These are phyloP conservation scores for Echites panduratus DNA, from an alignment of 257 asterid genomes.

Conservation along the genomic window DNA sequence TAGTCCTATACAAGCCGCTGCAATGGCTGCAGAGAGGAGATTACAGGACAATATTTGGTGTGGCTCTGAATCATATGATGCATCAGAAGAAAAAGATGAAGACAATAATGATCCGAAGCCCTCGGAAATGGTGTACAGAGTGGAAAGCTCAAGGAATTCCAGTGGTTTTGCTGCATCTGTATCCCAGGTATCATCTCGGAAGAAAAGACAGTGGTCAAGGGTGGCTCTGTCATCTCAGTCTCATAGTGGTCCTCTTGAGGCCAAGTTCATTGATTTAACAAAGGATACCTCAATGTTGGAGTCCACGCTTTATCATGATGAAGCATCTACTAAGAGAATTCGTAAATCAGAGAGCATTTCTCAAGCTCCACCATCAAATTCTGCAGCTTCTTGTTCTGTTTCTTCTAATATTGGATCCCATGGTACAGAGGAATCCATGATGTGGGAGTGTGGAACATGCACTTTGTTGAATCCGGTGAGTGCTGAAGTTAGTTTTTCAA, in stretches of 20 bases:
- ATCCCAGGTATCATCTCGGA: constrained; percentile 34
- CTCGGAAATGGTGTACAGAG: constrained; percentile 31
- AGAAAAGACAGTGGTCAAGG: constrained; percentile 47
- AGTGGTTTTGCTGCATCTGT: constrained; percentile 20
- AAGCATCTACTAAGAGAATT: constrained; percentile 22
- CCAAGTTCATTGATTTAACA: constrained; percentile 34
- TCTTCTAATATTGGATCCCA: constrained; percentile 17
- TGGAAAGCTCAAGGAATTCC: constrained; percentile 25
- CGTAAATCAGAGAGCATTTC: constrained; percentile 13
- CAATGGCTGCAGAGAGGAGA: constrained; percentile 99
- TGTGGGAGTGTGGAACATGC: constrained; percentile 74
- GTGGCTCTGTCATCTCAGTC: constrained; percentile 24
- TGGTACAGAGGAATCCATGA: constrained; percentile 19
- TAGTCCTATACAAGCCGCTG: constrained; percentile 91
- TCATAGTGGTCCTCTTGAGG: constrained; percentile 19
- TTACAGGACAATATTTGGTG: constrained; percentile 83
- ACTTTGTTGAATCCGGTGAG: constrained; percentile 84
- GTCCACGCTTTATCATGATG: constrained; percentile 19
- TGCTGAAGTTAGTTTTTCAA: constrained; percentile 5
- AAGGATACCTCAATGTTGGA: constrained; percentile 22
- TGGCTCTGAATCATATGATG: constrained; percentile 64
- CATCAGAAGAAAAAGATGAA: constrained; percentile 54
- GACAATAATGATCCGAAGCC: constrained; percentile 39
- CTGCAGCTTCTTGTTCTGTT: constrained; percentile 34
- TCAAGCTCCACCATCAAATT: constrained; percentile 16